Evolutionary conservation across 2,329 filamentous ascomycete species (phyloP).

Genomic region (Trichophyton mentagrophytes): DNA sequence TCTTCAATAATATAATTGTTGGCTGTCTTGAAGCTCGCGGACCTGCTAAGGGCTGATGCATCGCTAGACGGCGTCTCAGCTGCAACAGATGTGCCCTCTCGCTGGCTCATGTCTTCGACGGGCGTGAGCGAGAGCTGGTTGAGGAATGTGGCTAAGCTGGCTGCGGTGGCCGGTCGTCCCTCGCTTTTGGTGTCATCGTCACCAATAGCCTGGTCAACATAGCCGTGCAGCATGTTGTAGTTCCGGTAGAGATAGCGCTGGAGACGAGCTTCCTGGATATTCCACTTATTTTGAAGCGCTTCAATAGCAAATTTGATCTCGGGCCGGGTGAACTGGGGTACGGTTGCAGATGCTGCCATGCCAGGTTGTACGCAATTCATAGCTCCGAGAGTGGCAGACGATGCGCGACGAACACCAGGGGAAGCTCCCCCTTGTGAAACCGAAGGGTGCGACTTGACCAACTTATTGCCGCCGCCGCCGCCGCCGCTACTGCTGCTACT

Average conservation of each 20-base stretch:
- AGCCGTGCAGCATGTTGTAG: constrained; percentile 30
- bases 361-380: neutral
- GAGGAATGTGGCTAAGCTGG: constrained; percentile 28
- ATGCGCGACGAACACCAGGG: constrained; percentile 1
- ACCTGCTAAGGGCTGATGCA: neutral
- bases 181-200: constrained; percentile 25
- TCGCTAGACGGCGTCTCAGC: neutral
- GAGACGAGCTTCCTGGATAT: constrained; percentile 31
- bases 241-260: constrained; percentile 36
- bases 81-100: neutral
- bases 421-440: constrained; percentile 6
- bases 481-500: constrained; percentile 2
- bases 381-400: constrained; percentile 6
- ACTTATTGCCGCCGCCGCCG: constrained; percentile 17
- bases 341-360: constrained; percentile 2
- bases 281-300: constrained; percentile 33
- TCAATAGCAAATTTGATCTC: constrained; percentile 5
- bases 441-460: constrained; percentile 19
- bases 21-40: neutral
- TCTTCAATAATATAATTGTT: neutral
- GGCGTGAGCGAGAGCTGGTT: constrained; percentile 27
- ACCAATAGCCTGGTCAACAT: constrained; percentile 11
- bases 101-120: constrained; percentile 15
- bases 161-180: constrained; percentile 27
- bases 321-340: constrained; percentile 6